phyloP scores from a whole-genome alignment of 2,329 filamentous ascomycete genomes.

The Phoma sp. region DNA sequence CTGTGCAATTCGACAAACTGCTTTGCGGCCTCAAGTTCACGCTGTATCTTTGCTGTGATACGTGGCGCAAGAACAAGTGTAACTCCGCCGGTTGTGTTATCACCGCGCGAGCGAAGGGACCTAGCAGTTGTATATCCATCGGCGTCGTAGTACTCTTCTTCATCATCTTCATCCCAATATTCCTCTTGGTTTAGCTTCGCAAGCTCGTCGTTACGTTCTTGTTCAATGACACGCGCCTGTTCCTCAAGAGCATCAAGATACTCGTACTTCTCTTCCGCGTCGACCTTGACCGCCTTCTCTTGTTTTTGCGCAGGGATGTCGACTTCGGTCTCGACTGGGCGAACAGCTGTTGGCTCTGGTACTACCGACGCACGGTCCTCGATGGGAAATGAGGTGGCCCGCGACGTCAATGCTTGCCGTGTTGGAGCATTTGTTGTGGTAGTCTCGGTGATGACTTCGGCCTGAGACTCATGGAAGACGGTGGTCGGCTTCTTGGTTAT shows the following conservation, averaged over 20 bases:
- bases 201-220: constrained; percentile 47
- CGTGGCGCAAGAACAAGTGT: constrained; percentile 76
- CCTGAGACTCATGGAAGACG: constrained; percentile 61
- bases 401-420: constrained; percentile 31
- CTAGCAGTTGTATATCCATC: constrained; percentile 77
- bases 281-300: constrained; percentile 24
- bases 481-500: constrained; percentile 61
- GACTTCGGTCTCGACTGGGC: constrained; percentile 19
- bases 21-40: constrained; percentile 75
- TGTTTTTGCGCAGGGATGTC: constrained; percentile 12
- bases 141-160: constrained; percentile 77
- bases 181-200: constrained; percentile 66
- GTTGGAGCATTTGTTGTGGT: constrained; percentile 27
- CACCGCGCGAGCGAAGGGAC: constrained; percentile 77
- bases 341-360: constrained; percentile 26
- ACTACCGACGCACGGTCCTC: constrained; percentile 31
- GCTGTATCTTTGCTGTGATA: constrained; percentile 70
- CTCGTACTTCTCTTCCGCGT: constrained; percentile 40
- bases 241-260: constrained; percentile 50
- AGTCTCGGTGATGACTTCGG: constrained; percentile 27
- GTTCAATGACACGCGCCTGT: constrained; percentile 45
- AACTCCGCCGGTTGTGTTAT: constrained; percentile 72
- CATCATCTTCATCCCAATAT: constrained; percentile 76
- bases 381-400: constrained; percentile 32
- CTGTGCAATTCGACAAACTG: constrained; percentile 71